Evolutionary conservation across 2,329 filamentous ascomycete genomes (phyloP), one percentile per base, ranked within the genome.

Genomic region (Colletotrichum eleusines): DNA sequence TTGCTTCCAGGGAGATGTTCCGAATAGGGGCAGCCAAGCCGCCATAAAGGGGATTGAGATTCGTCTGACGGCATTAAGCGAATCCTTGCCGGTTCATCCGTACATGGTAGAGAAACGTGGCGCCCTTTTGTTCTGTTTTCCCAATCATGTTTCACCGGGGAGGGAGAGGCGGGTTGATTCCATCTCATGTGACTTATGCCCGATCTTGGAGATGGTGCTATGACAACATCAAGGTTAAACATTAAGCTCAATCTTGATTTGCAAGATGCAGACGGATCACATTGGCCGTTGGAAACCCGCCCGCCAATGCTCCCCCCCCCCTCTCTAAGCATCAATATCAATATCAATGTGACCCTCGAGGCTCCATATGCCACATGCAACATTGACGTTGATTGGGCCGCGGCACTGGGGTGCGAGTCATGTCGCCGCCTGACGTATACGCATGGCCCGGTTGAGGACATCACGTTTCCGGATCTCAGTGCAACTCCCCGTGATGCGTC

Each of bases 371-470:
- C 50, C 28, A n/a, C 57, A 33, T 42, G 33, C 23, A 38, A 4
- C 26, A 6, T 38, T 9, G 3, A 18, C 28, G 14, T n/a, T 54
- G 50, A 67, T 70, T 70, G 67, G 67, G 63, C 1, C 16, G 14
- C 23, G 26, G 31, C 7, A 11, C 16, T 12, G 2, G 35, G 38
- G 26, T n/a, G 40, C 63, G 67, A 70, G 67, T 70, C 67, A 67
- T 70, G 67, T 35, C 26, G 63, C 67, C 57, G n/a, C 38, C 57
- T 57, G 63, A 67, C 63, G 50, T 51, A 28, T 2, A 46, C 42
- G 4, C 42, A n/a, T 11, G 14, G 33, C 40, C n/a, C 62, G 11
- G 28, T 26, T 33, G 44, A 51, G n/a, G 16, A 58, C n/a, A 53
- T 57, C 11, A 40, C 16, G 51, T 58, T 59, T 64, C 66, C 38